Evolutionary conservation across 202 grass and related monocot genomes (phyloP), one percentile per base, ranked within the genome.

Genomic region (Zizania palustris): DNA sequence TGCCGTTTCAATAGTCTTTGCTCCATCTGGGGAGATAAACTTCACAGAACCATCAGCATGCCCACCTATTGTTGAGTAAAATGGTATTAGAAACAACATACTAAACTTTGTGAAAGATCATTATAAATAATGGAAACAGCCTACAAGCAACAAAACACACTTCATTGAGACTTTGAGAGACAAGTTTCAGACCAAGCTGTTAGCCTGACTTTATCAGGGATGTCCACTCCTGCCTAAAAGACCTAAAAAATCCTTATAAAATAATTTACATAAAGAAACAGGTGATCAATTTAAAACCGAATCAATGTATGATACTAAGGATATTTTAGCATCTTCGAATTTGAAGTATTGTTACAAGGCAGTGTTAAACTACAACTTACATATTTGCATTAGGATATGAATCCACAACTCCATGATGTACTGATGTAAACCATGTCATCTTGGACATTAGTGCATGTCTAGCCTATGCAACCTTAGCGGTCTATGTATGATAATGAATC

Each of bases 41-140:
- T 95, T 99, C 67, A 95, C 83, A 6, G 92, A 99, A 87, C 89
- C 85, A 86, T 99, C 96, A 40, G 88, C 83, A 83, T 99, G 96
- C 42, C 96, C 96, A 74, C 96, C 96, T 99, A 84, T 77, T 82
- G 65, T 87, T 70, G 28, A 84, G 61, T n/a, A 80, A 88, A 80
- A 72, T 44, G 12, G 12, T 55, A 67, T 66, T 76, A 84, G 65
- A 77, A 28, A 72, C 13, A 42, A 12, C 33, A 83, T 62, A 74
- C 28, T 12, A n/a, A 68, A 16, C 15, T 67, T 19, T 48, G 66
- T 45, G 34, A 78, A 82, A 72, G 8, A 58, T 13, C 13, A 72
- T 4, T 55, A 28, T 28, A 71, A 82, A 60, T 36, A 77, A 59
- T 51, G 56, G 44, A 55, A 72, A 20, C 8, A 5, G 20, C 35